Conservation (phyloP, 192 early-diverging fungal species). For the Phlyctochytrium planicorne region DNA sequence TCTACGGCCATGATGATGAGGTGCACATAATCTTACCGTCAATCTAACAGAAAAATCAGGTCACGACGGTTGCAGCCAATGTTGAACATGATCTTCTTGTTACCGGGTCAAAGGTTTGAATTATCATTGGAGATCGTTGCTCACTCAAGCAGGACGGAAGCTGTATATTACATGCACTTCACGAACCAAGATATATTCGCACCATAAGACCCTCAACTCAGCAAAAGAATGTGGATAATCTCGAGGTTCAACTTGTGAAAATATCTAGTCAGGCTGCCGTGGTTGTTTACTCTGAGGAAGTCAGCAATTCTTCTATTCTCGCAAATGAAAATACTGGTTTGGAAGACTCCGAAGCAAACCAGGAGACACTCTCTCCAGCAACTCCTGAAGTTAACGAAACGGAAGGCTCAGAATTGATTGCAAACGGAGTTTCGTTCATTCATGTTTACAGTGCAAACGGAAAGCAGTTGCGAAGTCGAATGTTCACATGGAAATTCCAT, state of each 20-base stretch:
- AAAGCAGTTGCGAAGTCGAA: constrained; percentile 3
- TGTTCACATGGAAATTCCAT: constrained; percentile 6
- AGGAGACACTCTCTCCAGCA: no score
- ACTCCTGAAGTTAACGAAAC: no score
- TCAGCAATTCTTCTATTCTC: not conserved
- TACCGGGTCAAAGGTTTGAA: constrained; percentile 37
- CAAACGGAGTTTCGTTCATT: constrained; percentile 16
- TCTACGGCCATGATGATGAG: constrained; percentile 47
- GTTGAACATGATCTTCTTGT: constrained; percentile 43
- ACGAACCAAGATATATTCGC: constrained; percentile 35
- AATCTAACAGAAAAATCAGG: constrained; percentile 3
- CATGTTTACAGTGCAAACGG: constrained; percentile 43
- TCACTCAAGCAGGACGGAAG: constrained; percentile 36
- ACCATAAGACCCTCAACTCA: constrained; percentile 28
- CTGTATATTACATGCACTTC: constrained; percentile 43
- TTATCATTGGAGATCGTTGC: not conserved
- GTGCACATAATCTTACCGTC: constrained; percentile 4
- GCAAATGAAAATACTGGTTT: not conserved
- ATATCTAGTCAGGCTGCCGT: constrained; percentile 19
- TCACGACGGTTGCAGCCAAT: constrained; percentile 37
- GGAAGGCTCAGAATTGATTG: no score
- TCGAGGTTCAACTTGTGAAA: constrained; percentile 24
- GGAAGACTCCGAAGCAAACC: no score
- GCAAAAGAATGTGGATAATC: constrained; percentile 2
- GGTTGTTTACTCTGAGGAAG: constrained; percentile 30